Conservation (phyloP, 164 flowering plant species). For the Sedum album region DNA sequence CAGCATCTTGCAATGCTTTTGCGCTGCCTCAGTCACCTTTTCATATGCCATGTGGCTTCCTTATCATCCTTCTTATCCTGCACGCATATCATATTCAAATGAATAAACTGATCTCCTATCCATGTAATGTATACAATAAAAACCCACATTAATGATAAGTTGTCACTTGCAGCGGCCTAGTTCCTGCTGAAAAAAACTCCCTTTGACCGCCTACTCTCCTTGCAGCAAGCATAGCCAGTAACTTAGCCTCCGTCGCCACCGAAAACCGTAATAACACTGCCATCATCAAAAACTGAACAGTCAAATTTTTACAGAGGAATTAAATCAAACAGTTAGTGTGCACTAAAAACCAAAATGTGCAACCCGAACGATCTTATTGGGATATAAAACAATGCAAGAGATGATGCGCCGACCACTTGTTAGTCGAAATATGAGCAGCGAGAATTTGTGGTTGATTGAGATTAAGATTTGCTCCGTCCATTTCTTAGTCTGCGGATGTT, state of each 20-base stretch:
- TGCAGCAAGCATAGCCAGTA: background rate
- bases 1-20: background rate
- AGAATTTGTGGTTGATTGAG: background rate
- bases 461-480: background rate
- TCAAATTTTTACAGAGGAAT: background rate
- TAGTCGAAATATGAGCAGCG: background rate
- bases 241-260: background rate
- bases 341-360: background rate
- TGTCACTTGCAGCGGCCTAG: background rate
- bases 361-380: background rate
- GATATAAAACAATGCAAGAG: background rate
- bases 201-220: background rate
- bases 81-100: background rate
- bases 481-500: background rate
- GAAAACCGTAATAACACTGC: background rate
- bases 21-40: background rate
- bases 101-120: background rate
- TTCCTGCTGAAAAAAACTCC: background rate
- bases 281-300: background rate
- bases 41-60: background rate
- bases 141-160: background rate
- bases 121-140: too few species aligned
- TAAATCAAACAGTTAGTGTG: background rate
- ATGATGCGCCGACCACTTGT: background rate
- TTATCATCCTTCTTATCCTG: background rate